A percentile compares a stretch with the other conserved stretches of the same genome.
Conservation (phyloP, 1,139 yeast genomes). For the Geotrichum armillariae region DNA sequence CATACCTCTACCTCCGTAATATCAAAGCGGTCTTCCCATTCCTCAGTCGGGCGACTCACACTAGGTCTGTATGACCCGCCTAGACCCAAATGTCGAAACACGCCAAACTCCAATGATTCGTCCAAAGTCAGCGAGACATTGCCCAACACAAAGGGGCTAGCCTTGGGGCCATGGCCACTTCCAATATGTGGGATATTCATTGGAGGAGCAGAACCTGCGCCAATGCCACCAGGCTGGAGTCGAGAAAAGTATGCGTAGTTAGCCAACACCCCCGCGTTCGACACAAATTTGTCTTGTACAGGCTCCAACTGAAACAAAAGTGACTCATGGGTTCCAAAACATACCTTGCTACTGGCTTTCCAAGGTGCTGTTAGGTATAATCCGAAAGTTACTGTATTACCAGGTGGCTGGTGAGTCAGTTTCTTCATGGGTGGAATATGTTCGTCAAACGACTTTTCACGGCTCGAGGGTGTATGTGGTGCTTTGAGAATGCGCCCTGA, state of each 20-base stretch:
- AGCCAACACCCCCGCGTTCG: constrained; percentile 22
- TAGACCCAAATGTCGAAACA: constrained; percentile 65
- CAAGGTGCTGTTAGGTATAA: constrained; percentile 70
- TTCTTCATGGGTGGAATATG: constrained; percentile 28
- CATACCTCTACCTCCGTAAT: constrained; percentile 83
- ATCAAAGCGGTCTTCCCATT: constrained; percentile 69
- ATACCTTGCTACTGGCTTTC: constrained; percentile 68
- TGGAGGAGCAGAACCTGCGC: constrained; percentile 61
- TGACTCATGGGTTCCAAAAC: constrained; percentile 64
- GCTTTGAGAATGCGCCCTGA: constrained; percentile 51
- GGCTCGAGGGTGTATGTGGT: constrained; percentile 20
- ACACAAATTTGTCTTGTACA: constrained; percentile 53
- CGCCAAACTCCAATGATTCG: constrained; percentile 74
- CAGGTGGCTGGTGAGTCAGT: constrained; percentile 21
- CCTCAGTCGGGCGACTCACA: constrained; percentile 31
- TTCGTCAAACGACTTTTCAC: constrained; percentile 29
- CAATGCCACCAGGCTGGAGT: constrained; percentile 62
- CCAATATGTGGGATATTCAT: constrained; percentile 14
- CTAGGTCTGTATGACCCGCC: constrained; percentile 51
- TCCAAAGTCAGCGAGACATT: constrained; percentile 80
- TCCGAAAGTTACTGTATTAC: constrained; percentile 51
- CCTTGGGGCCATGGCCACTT: constrained; percentile 19
- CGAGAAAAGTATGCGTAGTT: constrained; percentile 39
- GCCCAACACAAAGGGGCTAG: constrained; percentile 43
- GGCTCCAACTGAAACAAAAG: constrained; percentile 67